Base-by-base conservation (phyloP, 192 early-diverging fungal species). In the Podila epigama region DNA sequence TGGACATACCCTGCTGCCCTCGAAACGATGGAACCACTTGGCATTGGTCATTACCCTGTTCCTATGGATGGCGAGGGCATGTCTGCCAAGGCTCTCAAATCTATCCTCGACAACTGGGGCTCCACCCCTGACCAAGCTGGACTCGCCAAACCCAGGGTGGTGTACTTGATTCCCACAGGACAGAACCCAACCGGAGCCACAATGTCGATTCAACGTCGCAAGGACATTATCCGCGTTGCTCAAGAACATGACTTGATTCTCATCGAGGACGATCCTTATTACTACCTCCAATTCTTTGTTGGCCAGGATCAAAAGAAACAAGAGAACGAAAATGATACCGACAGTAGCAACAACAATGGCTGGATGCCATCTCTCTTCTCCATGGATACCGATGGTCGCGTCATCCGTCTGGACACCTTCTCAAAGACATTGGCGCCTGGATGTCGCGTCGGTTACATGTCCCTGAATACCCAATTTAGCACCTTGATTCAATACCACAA, bases 181-280 rank as follows among this genome's bases (percentile, higher is more conserved):
- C 91, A 92, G 58, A 97, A 96, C 82, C 95, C 95, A 4, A 95
- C 94, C 2, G 95, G 95, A 8, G 81, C 86, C 9, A 92, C 89
- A 52, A 94, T 93, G 80, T 87, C 90, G 18, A 52, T 87, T n/a
- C 84, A 85, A 51, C 87, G 95, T 52, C 92, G 91, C 61, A 85
- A 77, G 25, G 83, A 82, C n/a, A 85, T 96, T 33, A 94, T 95
- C 68, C 81, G 77, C 15, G 80, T 96, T 31, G 89, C 89, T 9
- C 81, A 86, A 59, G 81, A 88, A 64, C 90, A 91, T 79, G 81
- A 94, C 52, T 59, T 97, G 64, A 83, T 97, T 4, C 81, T 97
- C 41, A 85, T 95, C 40, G 95, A 97, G 63, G 95, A 97, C 69
- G 95, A 96, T 70, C 95, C 95, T 36, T 97, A 97, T 81, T 96